phyloP scores from a whole-genome alignment of 768 basidiomycete species.

The Pisolithus tinctorius region DNA sequence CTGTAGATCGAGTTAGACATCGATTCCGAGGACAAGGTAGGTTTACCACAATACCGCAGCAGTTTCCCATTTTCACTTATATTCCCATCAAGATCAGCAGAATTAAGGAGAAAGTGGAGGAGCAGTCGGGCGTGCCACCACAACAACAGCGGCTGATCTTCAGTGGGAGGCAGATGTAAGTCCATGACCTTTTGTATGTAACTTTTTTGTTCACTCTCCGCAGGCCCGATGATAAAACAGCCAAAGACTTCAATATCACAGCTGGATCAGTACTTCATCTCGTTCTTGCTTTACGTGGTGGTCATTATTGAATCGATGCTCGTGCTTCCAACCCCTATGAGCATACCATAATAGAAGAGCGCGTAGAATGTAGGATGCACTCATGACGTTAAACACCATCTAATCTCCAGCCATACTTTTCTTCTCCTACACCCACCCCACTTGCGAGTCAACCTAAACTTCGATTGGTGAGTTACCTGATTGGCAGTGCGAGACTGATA shows the following conservation, averaged over 20 bases:
- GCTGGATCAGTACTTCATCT: slow-evolving; percentile 89
- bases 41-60: slow-evolving; percentile 9
- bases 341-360: slow-evolving; percentile 20
- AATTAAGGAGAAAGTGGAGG: slow-evolving; percentile 97
- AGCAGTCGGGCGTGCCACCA: slow-evolving; percentile 96
- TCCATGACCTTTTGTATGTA: slow-evolving; percentile 5
- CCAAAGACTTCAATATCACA: slow-evolving; percentile 73
- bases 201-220: background rate
- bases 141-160: slow-evolving; percentile 94
- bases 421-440: background rate
- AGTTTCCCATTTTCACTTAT: background rate
- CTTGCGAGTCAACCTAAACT: background rate
- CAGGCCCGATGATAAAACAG: slow-evolving; percentile 90
- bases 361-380: slow-evolving; percentile 13
- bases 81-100: slow-evolving; percentile 60
- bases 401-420: slow-evolving; percentile 18
- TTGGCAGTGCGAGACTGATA: slow-evolving; percentile 1
- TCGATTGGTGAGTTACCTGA: background rate
- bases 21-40: slow-evolving; percentile 79
- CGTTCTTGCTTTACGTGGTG: slow-evolving; percentile 92
- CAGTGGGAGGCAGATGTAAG: slow-evolving; percentile 87
- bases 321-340: slow-evolving; percentile 7
- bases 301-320: slow-evolving; percentile 38
- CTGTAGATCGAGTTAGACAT: slow-evolving; percentile 90
- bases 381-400: slow-evolving; percentile 25